Conservation (phyloP, 2,329 filamentous ascomycete species). For the Hymenotorrendiella dingleyae region DNA sequence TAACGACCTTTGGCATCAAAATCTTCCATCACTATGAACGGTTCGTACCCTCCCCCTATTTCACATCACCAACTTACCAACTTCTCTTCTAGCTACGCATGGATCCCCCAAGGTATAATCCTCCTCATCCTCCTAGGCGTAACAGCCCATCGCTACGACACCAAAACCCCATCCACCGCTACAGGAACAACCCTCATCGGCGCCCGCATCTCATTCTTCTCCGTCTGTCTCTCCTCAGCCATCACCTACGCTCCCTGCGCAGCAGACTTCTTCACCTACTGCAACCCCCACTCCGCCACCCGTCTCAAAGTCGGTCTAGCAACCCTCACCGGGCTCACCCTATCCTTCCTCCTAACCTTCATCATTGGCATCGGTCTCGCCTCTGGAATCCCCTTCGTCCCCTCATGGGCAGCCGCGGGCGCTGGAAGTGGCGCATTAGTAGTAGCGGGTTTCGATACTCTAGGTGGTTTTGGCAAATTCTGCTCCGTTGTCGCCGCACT, state of each 20-base stretch:
- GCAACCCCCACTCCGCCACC: slow-evolving; percentile 40
- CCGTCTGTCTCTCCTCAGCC: slow-evolving; percentile 57
- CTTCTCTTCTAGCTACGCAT: slow-evolving; percentile 44
- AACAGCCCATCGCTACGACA: slow-evolving; percentile 54
- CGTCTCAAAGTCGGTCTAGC: slow-evolving; percentile 47
- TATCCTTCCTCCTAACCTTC: slow-evolving; percentile 56
- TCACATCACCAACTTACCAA: background rate
- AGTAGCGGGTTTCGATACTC: slow-evolving; percentile 52
- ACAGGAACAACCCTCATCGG: slow-evolving; percentile 46
- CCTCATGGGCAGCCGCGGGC: slow-evolving; percentile 52
- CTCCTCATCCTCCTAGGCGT: slow-evolving; percentile 56
- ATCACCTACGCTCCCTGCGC: slow-evolving; percentile 58
- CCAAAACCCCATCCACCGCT: slow-evolving; percentile 43
- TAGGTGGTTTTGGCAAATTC: slow-evolving; percentile 60
- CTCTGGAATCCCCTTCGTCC: slow-evolving; percentile 46
- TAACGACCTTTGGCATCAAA: slow-evolving; percentile 63
- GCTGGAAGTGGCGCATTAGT: slow-evolving; percentile 59
- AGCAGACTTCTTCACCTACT: slow-evolving; percentile 66
- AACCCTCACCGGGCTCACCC: slow-evolving; percentile 49
- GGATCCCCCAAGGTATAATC: slow-evolving; percentile 56
- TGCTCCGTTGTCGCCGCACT: slow-evolving; percentile 59
- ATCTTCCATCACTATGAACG: slow-evolving; percentile 65
- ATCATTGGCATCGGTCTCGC: slow-evolving; percentile 57
- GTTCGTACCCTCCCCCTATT: slow-evolving; percentile 22
- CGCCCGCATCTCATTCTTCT: slow-evolving; percentile 63